Conservation (phyloP, 805 yeast genomes). For the Blastobotrys chiropterorum region DNA sequence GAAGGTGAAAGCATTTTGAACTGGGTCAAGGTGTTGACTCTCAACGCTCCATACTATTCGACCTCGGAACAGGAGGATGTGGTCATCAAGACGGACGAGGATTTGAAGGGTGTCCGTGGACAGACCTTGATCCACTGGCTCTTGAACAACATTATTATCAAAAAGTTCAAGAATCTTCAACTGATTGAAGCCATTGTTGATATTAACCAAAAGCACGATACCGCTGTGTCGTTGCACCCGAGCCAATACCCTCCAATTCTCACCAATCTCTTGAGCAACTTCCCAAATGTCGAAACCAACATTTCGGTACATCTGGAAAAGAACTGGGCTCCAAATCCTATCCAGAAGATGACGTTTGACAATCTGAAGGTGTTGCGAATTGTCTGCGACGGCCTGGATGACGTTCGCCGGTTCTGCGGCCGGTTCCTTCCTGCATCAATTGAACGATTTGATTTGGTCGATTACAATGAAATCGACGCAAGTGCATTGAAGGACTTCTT, state of each 20-base stretch:
- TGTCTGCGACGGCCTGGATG: background rate
- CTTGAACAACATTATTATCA: background rate
- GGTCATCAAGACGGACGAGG: background rate
- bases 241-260: background rate
- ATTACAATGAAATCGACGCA: conserved; percentile 4
- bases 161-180: background rate
- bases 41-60: background rate
- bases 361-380: conserved; percentile 4
- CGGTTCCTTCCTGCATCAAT: conserved; percentile 3
- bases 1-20: background rate
- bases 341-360: background rate
- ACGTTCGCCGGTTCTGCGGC: conserved; percentile 5
- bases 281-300: background rate
- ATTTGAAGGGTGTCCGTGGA: background rate
- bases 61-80: background rate
- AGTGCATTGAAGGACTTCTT: background rate
- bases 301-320: background rate
- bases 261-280: background rate
- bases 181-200: background rate
- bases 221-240: no score
- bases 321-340: background rate
- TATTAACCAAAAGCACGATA: background rate
- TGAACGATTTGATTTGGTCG: conserved; percentile 6
- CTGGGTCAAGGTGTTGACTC: conserved; percentile 1
- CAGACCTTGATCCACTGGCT: conserved; percentile 1